A percentile compares a stretch with the other conserved stretches of the same genome.
Evolutionary conservation across 2,329 filamentous ascomycete species (phyloP).

Genomic region (Xylaria sp.): DNA sequence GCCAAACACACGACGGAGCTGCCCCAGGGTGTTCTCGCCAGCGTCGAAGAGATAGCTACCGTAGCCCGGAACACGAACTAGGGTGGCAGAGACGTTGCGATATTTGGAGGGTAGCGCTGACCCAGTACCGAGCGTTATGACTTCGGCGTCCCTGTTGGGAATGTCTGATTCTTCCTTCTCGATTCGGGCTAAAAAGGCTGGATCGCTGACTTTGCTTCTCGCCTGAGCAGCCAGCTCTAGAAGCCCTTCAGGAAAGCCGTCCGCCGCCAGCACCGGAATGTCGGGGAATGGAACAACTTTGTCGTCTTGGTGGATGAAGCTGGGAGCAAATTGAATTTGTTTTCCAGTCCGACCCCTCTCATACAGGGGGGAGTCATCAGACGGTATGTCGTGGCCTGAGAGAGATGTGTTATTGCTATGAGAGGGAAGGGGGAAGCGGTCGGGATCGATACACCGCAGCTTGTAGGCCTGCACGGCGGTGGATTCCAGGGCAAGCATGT

Average conservation of each 20-base stretch:
- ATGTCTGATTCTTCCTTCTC: conserved; percentile 56
- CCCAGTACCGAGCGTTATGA: conserved; percentile 85
- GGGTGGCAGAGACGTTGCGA: conserved; percentile 86
- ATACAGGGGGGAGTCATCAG: conserved; percentile 24
- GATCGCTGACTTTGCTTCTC: conserved; percentile 27
- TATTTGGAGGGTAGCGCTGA: conserved; percentile 88
- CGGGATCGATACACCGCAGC: conserved; percentile 65
- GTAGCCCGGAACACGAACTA: conserved; percentile 74
- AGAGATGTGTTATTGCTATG: conserved; percentile 51
- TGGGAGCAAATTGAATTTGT: conserved; percentile 44
- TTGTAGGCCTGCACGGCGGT: conserved; percentile 61
- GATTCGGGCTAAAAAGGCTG: conserved; percentile 32
- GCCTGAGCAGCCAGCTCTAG: conserved; percentile 49
- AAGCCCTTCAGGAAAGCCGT: conserved; percentile 40
- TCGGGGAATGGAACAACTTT: conserved; percentile 46
- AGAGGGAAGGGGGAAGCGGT: conserved; percentile 65
- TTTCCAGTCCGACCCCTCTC: conserved; percentile 42
- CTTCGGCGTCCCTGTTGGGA: conserved; percentile 69
- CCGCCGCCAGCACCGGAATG: conserved; percentile 37
- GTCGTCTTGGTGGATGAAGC: conserved; percentile 41
- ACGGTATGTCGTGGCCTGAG: conserved; percentile 15
- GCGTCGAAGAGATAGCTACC: conserved; percentile 90
- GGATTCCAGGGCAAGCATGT: conserved; percentile 66
- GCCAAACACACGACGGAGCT: conserved; percentile 69
- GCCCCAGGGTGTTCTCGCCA: conserved; percentile 87